Base-by-base conservation (phyloP, 495 filamentous ascomycete genomes). In the Annulohypoxylon moriforme region DNA sequence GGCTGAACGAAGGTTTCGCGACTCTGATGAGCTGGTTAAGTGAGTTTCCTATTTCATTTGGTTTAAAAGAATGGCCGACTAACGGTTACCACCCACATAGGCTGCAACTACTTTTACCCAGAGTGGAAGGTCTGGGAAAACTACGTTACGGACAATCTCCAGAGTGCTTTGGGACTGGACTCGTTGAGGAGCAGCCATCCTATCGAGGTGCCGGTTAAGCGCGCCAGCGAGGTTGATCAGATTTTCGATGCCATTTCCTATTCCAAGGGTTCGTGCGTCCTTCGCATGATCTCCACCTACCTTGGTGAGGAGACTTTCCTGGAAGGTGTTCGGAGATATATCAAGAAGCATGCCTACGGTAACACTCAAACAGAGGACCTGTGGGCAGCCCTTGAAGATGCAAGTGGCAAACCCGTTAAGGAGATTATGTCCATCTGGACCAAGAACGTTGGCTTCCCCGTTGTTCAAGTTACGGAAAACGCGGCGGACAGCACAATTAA, bases 111-210 rank as follows among this genome's bases (percentile, higher is more conserved):
- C 64, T 97, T 99, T 85, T 98, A 94, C 82, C 96, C 95, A 2
- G 94, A 98, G 77, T 98, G 96, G 95, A 97, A 97, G 81, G 93
- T 98, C n/a, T 98, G 96, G 96, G 89, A 97, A 80, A 89, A 87
- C 16, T 98, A 97, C 75, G 94, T 98, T 40, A 92, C 92, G 31
- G 94, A 97, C 72, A 96, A 90, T 75, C 85, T 97, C 67, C 94
- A 97, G 82, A 88, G 91, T 68, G 96, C 96, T 1, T 85, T 98
- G 9, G 89, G 89, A 14, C 86, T 98, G 25, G 96, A 99, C 79
- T 96, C 94, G 10, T 83, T 98, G 42, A 90, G 95, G 60, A 96
- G 93, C 87, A 96, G 93, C 76, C 96, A 99, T 83, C 95, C 96
- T 36, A 96, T 99, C 70, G 95, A 99, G 82, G 94, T 97, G 8